phyloP scores from a whole-genome alignment of 78 protist genomes.

The Reticulomyxa filosa region DNA sequence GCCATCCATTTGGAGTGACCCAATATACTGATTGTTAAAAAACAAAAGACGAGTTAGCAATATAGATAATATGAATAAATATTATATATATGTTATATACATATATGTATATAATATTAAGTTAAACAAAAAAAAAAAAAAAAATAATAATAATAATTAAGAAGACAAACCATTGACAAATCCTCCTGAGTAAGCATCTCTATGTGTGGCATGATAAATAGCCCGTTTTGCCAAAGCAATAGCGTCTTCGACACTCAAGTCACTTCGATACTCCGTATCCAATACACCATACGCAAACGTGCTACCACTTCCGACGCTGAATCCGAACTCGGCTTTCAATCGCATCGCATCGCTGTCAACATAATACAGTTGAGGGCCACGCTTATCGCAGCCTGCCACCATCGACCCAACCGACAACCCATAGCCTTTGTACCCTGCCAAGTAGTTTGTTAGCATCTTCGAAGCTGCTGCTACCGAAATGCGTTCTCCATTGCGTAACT shows the following conservation, averaged over 20 bases:
- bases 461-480: constrained; percentile 97
- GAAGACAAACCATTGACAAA: constrained; percentile 27
- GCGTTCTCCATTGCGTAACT: constrained; percentile 17
- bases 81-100: no score
- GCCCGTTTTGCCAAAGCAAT: constrained; percentile 81
- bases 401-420: constrained; percentile 92
- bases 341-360: constrained; percentile 92
- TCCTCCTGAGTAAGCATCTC: constrained; percentile 94
- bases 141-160: no score
- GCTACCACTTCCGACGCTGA: constrained; percentile 95
- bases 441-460: constrained; percentile 79
- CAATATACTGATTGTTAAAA: no score
- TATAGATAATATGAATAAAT: no score
- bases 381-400: no score
- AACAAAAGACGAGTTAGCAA: no score
- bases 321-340: constrained; percentile 54
- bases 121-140: no score
- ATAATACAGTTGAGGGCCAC: constrained; percentile 85
- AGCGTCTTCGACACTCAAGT: constrained; percentile 66
- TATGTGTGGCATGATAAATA: constrained; percentile 88
- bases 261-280: constrained; percentile 63
- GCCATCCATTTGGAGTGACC: no score
- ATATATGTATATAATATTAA: no score
- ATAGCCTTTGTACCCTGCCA: constrained; percentile 66
- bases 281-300: constrained; percentile 98